A percentile compares a stretch with the other conserved stretches of the same genome.
These are phyloP conservation scores for Coniochaeta ligniaria DNA, from an alignment of 2,329 filamentous ascomycete species.

Conservation along the genomic window DNA sequence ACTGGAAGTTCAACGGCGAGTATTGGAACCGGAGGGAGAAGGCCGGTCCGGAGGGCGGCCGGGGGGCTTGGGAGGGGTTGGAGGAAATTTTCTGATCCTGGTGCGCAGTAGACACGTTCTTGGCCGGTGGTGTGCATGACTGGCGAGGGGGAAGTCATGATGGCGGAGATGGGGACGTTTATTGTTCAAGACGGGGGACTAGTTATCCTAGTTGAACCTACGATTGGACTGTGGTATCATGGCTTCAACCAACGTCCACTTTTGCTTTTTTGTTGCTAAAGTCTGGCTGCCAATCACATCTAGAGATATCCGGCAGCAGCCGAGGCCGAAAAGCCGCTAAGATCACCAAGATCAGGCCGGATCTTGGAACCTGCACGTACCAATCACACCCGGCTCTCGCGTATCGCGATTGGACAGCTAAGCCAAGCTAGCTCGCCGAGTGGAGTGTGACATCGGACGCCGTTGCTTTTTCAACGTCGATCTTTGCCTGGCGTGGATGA, in stretches of 20 bases:
- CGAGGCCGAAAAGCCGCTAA: not conserved
- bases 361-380: not conserved
- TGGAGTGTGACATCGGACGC: not conserved
- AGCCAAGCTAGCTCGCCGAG: not conserved
- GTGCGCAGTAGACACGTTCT: not conserved
- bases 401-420: not conserved
- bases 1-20: conserved; percentile 81
- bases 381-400: no score
- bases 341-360: not conserved
- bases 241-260: not conserved
- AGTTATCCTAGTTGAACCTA: not conserved
- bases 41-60: conserved; percentile 52
- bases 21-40: conserved; percentile 76
- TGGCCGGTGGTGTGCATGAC: not conserved
- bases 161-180: not conserved
- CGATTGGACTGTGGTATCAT: not conserved
- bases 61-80: conserved; percentile 56
- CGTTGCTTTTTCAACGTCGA: not conserved
- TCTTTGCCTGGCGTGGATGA: not conserved
- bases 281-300: not conserved
- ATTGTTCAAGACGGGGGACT: not conserved
- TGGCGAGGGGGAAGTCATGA: not conserved
- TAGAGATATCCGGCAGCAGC: not conserved
- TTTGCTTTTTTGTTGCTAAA: not conserved
- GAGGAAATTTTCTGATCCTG: conserved; percentile 65